Conservation (phyloP, 371 early-diverging fungal species). For the Actinomucor elegans region DNA sequence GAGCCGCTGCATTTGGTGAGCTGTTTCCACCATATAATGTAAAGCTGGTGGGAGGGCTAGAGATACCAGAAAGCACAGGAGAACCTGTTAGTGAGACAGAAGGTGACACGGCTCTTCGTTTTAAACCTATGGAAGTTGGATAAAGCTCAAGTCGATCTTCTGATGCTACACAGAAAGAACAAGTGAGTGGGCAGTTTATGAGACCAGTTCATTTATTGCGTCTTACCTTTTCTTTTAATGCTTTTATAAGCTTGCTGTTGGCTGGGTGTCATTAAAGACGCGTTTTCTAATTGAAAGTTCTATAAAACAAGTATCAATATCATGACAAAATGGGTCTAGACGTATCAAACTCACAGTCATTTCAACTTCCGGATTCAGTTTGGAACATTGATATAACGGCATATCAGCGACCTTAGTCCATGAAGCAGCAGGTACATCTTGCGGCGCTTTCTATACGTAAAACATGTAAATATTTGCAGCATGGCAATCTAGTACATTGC, state of each 20-base stretch:
- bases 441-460: not conserved
- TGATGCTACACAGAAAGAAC: slow-evolving; percentile 35
- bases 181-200: no score
- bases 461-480: no score
- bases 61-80: slow-evolving; percentile 36
- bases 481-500: no score
- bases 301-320: no score
- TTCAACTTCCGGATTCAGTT: slow-evolving; percentile 47
- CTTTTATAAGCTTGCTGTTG: slow-evolving; percentile 26
- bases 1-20: slow-evolving; percentile 20
- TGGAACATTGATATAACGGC: slow-evolving; percentile 39
- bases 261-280: slow-evolving; percentile 22
- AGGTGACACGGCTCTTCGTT: slow-evolving; percentile 47
- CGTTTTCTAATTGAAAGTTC: slow-evolving; percentile 43
- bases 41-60: slow-evolving; percentile 35
- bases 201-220: no score
- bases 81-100: slow-evolving; percentile 44
- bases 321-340: no score
- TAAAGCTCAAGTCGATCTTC: slow-evolving; percentile 43
- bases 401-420: slow-evolving; percentile 36
- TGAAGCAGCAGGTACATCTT: slow-evolving; percentile 37
- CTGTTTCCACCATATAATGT: slow-evolving; percentile 1
- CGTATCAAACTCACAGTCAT: slow-evolving; percentile 51
- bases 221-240: slow-evolving; percentile 46
- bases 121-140: slow-evolving; percentile 27